phyloP scores from a whole-genome alignment of 2,329 filamentous ascomycete species.

The Verticillium longisporum region DNA sequence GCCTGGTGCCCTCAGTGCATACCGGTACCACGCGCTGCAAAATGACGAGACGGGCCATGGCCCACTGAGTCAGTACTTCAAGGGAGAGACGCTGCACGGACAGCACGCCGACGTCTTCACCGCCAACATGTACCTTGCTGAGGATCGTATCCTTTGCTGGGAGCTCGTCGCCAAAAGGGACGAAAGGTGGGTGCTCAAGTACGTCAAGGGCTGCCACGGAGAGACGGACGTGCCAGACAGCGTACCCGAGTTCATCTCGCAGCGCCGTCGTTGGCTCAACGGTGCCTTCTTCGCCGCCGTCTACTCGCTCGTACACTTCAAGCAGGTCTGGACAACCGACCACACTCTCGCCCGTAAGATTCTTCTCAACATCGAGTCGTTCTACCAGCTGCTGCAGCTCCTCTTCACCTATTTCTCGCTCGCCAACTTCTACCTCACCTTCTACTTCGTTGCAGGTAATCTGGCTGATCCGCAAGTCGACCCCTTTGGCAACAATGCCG shows the following conservation, averaged over 20 bases:
- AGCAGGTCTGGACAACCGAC: conserved; percentile 87
- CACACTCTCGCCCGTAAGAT: conserved; percentile 86
- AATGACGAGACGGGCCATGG: conserved; percentile 96
- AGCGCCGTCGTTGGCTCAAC: conserved; percentile 94
- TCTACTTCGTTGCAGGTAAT: conserved; percentile 95
- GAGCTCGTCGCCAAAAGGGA: conserved; percentile 92
- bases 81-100: conserved; percentile 93
- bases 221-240: conserved; percentile 96
- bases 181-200: conserved; percentile 96
- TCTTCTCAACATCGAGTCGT: conserved; percentile 86
- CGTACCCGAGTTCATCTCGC: conserved; percentile 94
- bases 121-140: conserved; percentile 90
- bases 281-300: conserved; percentile 98
- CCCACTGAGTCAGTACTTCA: conserved; percentile 96
- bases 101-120: conserved; percentile 96
- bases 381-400: conserved; percentile 90
- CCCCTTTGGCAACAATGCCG: conserved; percentile 85
- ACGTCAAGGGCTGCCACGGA: conserved; percentile 92
- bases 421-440: conserved; percentile 97
- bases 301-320: conserved; percentile 92
- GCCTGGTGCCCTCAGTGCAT: conserved; percentile 89
- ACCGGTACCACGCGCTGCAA: conserved; percentile 90
- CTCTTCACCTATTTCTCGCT: conserved; percentile 97
- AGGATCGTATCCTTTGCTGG: conserved; percentile 87
- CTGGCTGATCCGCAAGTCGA: conserved; percentile 73